Base-by-base conservation (phyloP, 352 stramenopile genomes). In the Elongisporangium senticosum region DNA sequence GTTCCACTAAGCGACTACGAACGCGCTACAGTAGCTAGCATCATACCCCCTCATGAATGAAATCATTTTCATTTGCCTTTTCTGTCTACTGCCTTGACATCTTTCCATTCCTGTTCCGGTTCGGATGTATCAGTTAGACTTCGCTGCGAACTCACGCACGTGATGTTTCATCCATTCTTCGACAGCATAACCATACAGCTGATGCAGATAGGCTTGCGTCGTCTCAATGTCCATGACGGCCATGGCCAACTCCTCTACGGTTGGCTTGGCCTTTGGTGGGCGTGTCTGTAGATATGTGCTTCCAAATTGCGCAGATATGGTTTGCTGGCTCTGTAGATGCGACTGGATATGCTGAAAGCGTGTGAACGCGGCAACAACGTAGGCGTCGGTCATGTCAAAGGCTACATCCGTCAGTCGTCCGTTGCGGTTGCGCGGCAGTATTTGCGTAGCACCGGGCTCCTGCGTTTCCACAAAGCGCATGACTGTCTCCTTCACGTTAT, bases 1-100 rank as follows among this genome's bases (percentile, higher is more conserved):
- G 62, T 99, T 97, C 83, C 96, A 99, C 86, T 99, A 96, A 83
- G 58, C 59, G 28, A 53, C 55, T 51, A 23, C 43, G 52, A 26
- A 56, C 58, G 20, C 63, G 14, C 52, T 43, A 33, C 24, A 33
- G 24, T 33, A 43, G 33, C 33, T 43, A 43, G 37, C 28, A 53
- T 40, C 39, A 49, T 49, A 20, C 48, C 28, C 20, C 26, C 49
- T 56, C 20, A 47, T 53, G 33, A 15, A 53, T 43, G 33, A 43
- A 43, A 43, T 10, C 33, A 43, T 43, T 43, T 37, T 43, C 33
- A 43, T 43, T 43, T 43, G 33, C 33, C 26, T 37, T 37, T 37
- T 37, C 26, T 6, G 4, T 37, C 26, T 11, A 37, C 26, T 37
- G 26, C 26, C 8, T 11, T 37, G 26, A 2, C 23, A 13, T 37